Evolutionary conservation across 306 rosid genomes (phyloP), one percentile per base, ranked within the genome.

Genomic region (Pterocarpus santalinus): DNA sequence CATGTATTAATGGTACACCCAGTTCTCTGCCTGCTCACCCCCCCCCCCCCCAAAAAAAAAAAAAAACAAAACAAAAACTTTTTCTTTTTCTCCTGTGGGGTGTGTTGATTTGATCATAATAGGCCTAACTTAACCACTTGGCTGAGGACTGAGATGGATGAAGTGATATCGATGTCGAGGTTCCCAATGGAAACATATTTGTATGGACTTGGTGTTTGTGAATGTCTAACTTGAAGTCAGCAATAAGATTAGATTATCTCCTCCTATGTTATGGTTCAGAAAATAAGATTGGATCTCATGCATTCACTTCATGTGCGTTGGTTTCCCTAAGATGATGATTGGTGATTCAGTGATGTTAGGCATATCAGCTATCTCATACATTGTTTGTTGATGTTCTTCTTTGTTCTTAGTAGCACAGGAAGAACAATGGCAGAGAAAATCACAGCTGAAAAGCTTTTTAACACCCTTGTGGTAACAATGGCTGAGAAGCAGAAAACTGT

Each of bases 381-480:
- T 57, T 17, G 14, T 28, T 39, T 35, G 46, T 15, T 61, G 60
- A 58, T 86, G 74, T 39, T 75, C 4, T 77, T 68, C 69, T 67
- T 64, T 76, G 32, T 61, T 73, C n/a, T 52, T 57, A 65, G 86
- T 79, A 76, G 81, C 72, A 66, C 65, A 7, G 85, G 85, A 90
- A 86, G 84, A 90, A 86, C 81, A 65, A 95, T 93, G 99, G 75
- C 97, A 64, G 96, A 91, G 53, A 91, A 90, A 80, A 79, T 70
- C 41, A 79, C 84, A 12, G 84, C 93, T 8, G 96, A 86, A 86
- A 88, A 90, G 46, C 67, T 87, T 80, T 41, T 88, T 5, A 78
- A 86, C 85, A 88, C 49, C 70, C 35, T 90, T 28, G 91, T 83
- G 87, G 97, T 87, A 69, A 82, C 94, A 67, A 8, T 93, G 62